Percentiles rank a stretch among this genome's conserved stretches.
Evolutionary conservation across 495 filamentous ascomycete species (phyloP).

Genomic region (Neurospora sp.): DNA sequence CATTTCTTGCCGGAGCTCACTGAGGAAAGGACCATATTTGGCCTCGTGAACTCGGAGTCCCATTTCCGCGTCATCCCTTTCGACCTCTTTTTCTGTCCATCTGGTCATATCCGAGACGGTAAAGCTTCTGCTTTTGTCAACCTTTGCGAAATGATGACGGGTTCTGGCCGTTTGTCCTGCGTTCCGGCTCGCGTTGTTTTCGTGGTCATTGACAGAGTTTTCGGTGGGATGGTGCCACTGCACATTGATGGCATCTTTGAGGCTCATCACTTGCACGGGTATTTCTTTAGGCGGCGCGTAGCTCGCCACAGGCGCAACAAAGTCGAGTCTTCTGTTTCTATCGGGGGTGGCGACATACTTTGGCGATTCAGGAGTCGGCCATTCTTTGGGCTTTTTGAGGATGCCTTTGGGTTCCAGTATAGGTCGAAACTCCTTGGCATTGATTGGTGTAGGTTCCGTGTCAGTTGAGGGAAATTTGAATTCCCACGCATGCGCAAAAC

Average conservation of each 20-base stretch:
- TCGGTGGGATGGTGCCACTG: not conserved
- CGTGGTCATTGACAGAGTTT: not conserved
- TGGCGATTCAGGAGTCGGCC: conserved; percentile 6
- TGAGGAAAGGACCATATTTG: conserved; percentile 10
- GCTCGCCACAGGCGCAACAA: conserved; percentile 15
- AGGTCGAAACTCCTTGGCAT: conserved; percentile 2
- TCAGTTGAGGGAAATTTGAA: conserved; percentile 8
- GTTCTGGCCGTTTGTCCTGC: not conserved
- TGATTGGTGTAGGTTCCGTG: not conserved
- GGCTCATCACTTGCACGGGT: conserved; percentile 10
- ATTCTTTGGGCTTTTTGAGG: conserved; percentile 14
- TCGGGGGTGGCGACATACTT: conserved; percentile 15
- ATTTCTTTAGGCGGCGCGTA: conserved; percentile 10
- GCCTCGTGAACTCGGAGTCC: conserved; percentile 4
- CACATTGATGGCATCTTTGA: conserved; percentile 1
- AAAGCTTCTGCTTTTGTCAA: not conserved
- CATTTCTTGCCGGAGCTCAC: conserved; percentile 6
- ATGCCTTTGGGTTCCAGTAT: conserved; percentile 16
- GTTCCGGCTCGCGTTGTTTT: not conserved
- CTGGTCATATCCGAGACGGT: not conserved
- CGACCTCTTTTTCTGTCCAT: not conserved
- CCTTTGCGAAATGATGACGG: not conserved
- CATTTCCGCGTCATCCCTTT: conserved; percentile 15
- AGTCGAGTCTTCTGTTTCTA: conserved; percentile 14
- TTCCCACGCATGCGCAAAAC: conserved; percentile 9